Evolutionary conservation across 169 alveolate species (phyloP), one percentile per base, ranked within the genome.

Genomic region (Cyclospora cayetanensis): DNA sequence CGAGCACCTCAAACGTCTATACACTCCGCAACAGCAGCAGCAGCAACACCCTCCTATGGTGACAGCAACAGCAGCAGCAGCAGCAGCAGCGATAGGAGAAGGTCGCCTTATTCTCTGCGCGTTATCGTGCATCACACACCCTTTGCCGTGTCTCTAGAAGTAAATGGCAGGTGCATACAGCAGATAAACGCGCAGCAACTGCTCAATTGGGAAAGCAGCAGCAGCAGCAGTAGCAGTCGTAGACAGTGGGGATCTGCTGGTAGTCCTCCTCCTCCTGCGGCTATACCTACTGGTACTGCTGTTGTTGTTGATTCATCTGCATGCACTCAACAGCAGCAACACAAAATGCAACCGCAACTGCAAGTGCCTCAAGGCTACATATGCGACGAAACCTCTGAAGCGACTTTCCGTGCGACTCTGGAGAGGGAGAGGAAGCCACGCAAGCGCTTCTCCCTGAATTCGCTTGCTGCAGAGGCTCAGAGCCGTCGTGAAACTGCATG

Each of bases 111-210:
- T 66, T 2, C 25, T 39, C 43, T 66, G 22, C 4, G 31, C 1
- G 79, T 66, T 0, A 37, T 31, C 27, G 60, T 70, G 9, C 50
- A 70, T 27, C 83, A 70, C 34, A 15, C 4, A 29, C 83, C 83
- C 3, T 70, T 70, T 70, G 83, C 55, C 60, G 83, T 70, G 46
- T 70, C 83, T 70, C 39, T 70, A 35, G 60, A 70, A 27, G 35
- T 39, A 29, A 70, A 70, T 35, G 83, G 53, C 34, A 9, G 83
- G 12, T 50, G 39, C 37, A 31, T 70, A 31, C 83, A 70, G 83
- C 83, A 55, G 53, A 50, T 70, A 22, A 70, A 70, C 20, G 83
- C 50, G 50, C 50, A 70, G 83, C 83, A 70, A 55, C 83, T 70
- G 20, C 83, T 70, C 11, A 70, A 70, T 29, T 70, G 83, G 83